Base-by-base conservation (phyloP, 176 grass and related monocot species). In the Raddia guianensis region DNA sequence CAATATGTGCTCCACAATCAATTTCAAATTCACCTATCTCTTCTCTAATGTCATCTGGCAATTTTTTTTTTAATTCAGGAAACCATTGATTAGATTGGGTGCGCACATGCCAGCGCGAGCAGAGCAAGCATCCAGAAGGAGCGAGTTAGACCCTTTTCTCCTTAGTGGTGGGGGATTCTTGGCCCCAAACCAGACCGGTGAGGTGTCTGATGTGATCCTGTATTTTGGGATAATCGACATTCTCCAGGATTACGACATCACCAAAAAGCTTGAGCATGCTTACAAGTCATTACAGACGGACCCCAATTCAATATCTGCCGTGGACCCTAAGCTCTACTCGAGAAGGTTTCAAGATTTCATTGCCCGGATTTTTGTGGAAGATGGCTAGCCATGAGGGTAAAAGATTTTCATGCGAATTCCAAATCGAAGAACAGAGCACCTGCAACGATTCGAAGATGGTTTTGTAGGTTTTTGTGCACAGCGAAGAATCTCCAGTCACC, bases 151-250 rank as follows among this genome's bases (percentile, higher is more conserved):
- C 5, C 84, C 90, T 2, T 88, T 89, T 81, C 64, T 85, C 52
- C 55, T 89, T 1, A 91, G 60, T 55, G 88, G 88, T 46, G 84
- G 88, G 7, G 92, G 88, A 10, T 91, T 95, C 70, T 72, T 83
- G 19, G 81, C 78, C 74, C 60, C 88, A 46, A 88, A 87, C 37
- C 92, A 86, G 77, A 83, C 57, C 1, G 91, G 80, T 2, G 89
- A 89, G 71, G 69, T 89, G 69, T 74, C 83, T 15, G 90, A 99
- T 6, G 92, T 95, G 64, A 86, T 99, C 46, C 86, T 99, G 14
- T 99, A 90, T 75, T 99, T 96, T 12, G 97, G 97, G 65, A 99
- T 99, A 74, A 99, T 99, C 4, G 97, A 99, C 78, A 96, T 99
- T 50, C 87, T 94, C 18, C 92, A 94, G 82, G 89, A 91, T 66